Evolutionary conservation across 1,139 yeast genomes (phyloP).

Genomic region (Taphrina wiesneri): DNA sequence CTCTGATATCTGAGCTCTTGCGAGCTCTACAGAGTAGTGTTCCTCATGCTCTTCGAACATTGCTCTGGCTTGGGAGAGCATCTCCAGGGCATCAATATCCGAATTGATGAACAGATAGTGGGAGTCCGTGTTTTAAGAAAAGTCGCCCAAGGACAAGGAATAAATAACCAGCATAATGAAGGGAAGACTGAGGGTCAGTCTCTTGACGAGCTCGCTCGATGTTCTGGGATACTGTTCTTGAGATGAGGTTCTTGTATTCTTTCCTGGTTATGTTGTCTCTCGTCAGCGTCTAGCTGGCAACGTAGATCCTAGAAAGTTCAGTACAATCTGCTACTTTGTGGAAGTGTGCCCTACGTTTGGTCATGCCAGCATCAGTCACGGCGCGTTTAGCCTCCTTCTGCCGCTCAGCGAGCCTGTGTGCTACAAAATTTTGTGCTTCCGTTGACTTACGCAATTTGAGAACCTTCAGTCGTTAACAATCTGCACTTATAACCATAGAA

Average conservation of each 20-base stretch:
- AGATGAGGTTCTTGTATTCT: background rate
- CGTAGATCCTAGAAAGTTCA: background rate
- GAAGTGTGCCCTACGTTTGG: background rate
- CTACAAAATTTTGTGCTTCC: background rate
- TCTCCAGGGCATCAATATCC: background rate
- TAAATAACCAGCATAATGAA: background rate
- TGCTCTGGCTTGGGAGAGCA: background rate
- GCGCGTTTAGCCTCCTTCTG: background rate
- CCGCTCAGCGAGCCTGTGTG: background rate
- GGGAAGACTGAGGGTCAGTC: background rate
- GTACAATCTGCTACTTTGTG: background rate
- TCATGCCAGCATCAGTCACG: constrained; percentile 6
- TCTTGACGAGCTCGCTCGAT: background rate
- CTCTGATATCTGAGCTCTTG: background rate
- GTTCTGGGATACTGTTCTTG: background rate
- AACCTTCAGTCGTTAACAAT: background rate
- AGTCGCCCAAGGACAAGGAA: background rate
- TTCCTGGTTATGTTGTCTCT: too few relatives aligned
- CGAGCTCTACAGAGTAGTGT: background rate
- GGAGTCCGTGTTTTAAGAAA: background rate
- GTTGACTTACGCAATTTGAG: background rate
- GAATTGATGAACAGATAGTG: background rate
- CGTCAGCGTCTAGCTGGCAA: background rate
- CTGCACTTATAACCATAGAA: background rate
- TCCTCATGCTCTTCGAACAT: background rate